Base-by-base conservation (phyloP, 495 filamentous ascomycete genomes). In the Podospora pseudocomata region DNA sequence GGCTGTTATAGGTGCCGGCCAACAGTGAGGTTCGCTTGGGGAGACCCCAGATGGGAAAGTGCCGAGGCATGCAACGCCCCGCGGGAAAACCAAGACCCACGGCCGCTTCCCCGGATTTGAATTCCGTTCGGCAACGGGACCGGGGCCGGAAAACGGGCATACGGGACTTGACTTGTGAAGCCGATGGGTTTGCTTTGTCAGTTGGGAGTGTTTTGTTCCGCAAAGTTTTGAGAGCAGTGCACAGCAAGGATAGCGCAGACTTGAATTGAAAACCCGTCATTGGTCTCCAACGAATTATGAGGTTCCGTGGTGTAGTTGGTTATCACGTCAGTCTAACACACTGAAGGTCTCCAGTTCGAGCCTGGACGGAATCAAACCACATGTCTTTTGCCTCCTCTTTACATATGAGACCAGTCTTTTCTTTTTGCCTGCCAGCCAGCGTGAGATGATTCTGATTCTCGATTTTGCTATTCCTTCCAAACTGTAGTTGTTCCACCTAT, bases 291-390 rank as follows among this genome's bases (percentile, higher is more conserved):
- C 4, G 0, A 49, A 18, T 9, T 64, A 15, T 65, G 30, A 60
- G 71, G 68, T 72, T 66, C 65, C 44, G 70, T 72, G 68, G 71
- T 70, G 71, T 72, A 72, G 70, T 72, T 72, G 70, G 67, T 72
- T 67, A 71, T 71, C 70, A 71, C 70, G 70, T 71, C 70, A 68
- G 70, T 71, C 70, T 71, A 66, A 68, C 67, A 68, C 70, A 71
- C 67, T 69, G 66, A 68, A 69, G 67, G 67, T 69, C 67, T 64
- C 60, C 67, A 66, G 70, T 68, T 72, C 70, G 44, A 72, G 34
- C 70, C 70, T 66, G 70, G 65, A 64, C 69, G 44, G 34, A 65
- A 72, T 72, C 70, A 72, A 19, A 2, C 23, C 27, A 27, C 27
- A 67, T 60, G 16, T 7, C n/a, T 62, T 66, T 34, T 63, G 19